A percentile compares a stretch with the other conserved stretches of the same genome.
Evolutionary conservation across 1,284 basidiomycete species (phyloP).

Genomic region (Trichosporon asahii): DNA sequence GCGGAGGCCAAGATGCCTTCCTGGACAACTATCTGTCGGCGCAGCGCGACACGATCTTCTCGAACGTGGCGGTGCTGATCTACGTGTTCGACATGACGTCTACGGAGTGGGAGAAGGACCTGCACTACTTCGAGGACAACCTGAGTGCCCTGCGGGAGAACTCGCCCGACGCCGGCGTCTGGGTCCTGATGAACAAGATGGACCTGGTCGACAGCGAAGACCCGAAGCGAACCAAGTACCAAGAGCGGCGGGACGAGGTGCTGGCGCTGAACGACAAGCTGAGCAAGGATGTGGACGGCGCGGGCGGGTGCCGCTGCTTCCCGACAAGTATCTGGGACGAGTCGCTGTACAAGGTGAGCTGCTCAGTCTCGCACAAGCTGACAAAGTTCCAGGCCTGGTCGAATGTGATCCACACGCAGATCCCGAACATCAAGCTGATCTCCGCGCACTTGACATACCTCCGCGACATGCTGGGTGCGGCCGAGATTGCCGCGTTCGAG

Average conservation of each 20-base stretch:
- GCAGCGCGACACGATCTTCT: conserved; percentile 88
- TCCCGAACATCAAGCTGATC: conserved; percentile 88
- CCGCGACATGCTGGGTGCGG: conserved; percentile 77
- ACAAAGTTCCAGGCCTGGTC: conserved; percentile 78
- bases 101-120: conserved; percentile 63
- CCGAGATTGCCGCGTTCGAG: conserved; percentile 94
- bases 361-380: neutral
- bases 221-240: conserved; percentile 60
- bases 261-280: conserved; percentile 60
- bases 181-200: conserved; percentile 97
- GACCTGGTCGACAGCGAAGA: conserved; percentile 61
- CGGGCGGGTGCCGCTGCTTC: conserved; percentile 55
- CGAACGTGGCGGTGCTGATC: conserved; percentile 92
- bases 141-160: conserved; percentile 68
- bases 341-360: conserved; percentile 82
- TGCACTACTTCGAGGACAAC: conserved; percentile 83
- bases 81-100: conserved; percentile 93
- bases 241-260: conserved; percentile 66
- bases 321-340: conserved; percentile 99
- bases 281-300: conserved; percentile 32
- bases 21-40: conserved; percentile 92
- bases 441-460: conserved; percentile 80
- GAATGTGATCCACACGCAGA: conserved; percentile 90
- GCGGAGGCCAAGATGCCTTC: conserved; percentile 95
- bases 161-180: conserved; percentile 70